Base-by-base conservation (phyloP, 176 grass and related monocot genomes). In the Eleusine coracana region DNA sequence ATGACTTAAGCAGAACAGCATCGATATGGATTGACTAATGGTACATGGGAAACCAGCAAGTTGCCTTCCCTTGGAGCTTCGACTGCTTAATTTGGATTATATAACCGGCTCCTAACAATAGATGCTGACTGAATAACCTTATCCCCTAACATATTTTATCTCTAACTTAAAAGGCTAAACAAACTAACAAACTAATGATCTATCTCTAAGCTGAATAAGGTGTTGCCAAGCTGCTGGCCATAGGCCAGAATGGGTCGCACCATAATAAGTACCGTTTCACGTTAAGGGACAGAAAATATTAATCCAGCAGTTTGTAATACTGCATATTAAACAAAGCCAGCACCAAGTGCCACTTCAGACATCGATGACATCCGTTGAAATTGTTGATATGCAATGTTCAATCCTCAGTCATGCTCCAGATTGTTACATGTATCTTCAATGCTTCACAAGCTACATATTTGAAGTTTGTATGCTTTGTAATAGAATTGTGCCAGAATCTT, bases 291-390 rank as follows among this genome's bases (percentile, higher is more conserved):
- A 66, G 4, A 28, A 28, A 50, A 66, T 66, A 44, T 79, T 20
- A 12, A 12, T 66, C 18, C 6, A n/a, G 21, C 55, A 3, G 9
- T 56, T 56, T 75, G 34, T 39, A 37, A 59, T 38, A 59, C 10
- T 75, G 34, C 52, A 59, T 39, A 38, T 21, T n/a, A 51, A 75
- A 59, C 73, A 56, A 40, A 75, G 73, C 49, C 10, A 58, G 6
- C 17, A 20, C 51, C 51, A 55, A 5, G 48, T 74, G 48, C 15
- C 49, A 75, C 4, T 5, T 75, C 51, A 18, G 31, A 36, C 29
- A 55, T 36, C 2, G 9, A n/a, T 62, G 21, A 23, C 52, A 62
- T 16, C n/a, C n/a, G 44, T 18, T 60, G 13, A 44, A 12, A 62
- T 25, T 77, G 39, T 21, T 64, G 39, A 45, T 45, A 27, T 63